phyloP scores from a whole-genome alignment of 139 green algal genomes.

The Chlamydomonas eustigma region DNA sequence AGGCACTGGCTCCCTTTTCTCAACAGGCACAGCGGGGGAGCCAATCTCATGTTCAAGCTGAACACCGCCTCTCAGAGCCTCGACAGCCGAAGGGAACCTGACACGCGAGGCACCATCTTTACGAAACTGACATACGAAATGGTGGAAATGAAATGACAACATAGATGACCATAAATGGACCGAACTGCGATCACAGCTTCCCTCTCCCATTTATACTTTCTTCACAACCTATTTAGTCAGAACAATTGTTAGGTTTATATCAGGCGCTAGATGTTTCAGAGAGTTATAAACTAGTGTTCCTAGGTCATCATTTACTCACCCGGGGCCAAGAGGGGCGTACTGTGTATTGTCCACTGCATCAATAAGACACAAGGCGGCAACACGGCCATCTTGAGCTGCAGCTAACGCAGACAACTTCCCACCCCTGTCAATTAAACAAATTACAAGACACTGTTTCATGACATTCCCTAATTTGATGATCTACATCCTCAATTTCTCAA shows the following conservation, averaged over 20 bases:
- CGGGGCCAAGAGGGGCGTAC: slow-evolving; percentile 60
- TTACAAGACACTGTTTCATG: not conserved
- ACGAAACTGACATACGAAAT: no score
- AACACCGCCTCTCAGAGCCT: slow-evolving; percentile 40
- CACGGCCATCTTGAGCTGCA: slow-evolving; percentile 54
- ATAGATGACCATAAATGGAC: no score
- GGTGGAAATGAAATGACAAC: no score
- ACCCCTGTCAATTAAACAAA: slow-evolving; percentile 34
- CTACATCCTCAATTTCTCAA: not conserved
- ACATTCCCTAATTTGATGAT: not conserved
- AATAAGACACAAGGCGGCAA: slow-evolving; percentile 4
- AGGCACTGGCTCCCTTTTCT: slow-evolving; percentile 32
- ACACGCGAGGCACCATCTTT: no score
- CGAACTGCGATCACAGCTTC: no score
- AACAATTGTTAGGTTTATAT: no score
- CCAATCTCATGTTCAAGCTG: no score
- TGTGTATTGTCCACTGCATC: slow-evolving; percentile 78
- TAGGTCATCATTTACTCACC: no score
- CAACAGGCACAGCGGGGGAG: not conserved
- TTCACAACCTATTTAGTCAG: no score
- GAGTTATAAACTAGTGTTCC: no score
- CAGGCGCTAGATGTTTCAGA: no score
- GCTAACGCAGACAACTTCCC: slow-evolving; percentile 79
- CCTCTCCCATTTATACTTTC: no score
- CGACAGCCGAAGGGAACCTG: slow-evolving; percentile 65